These are phyloP conservation scores for Suillus fuscotomentosus DNA, from an alignment of 768 basidiomycete species.

Conservation along the genomic window DNA sequence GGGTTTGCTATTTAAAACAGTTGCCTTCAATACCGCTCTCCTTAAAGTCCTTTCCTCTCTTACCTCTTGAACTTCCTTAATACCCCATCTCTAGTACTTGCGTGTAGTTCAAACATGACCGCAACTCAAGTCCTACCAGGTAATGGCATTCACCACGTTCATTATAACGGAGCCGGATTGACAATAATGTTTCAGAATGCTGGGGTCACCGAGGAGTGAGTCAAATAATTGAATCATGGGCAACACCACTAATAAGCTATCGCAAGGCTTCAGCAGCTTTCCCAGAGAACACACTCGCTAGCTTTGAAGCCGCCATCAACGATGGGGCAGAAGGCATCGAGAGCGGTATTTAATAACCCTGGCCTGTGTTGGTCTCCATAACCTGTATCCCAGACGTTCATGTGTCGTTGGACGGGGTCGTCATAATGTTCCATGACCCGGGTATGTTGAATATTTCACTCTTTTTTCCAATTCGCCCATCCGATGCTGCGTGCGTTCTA, in stretches of 20 bases:
- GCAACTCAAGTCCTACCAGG: conserved; percentile 25
- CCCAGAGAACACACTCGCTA: conserved; percentile 94
- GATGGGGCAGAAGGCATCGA: conserved; percentile 98
- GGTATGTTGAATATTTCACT: conserved; percentile 39
- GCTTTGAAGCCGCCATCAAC: conserved; percentile 91
- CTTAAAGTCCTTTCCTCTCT: background rate
- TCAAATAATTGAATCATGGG: conserved; percentile 44
- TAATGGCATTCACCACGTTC: conserved; percentile 6
- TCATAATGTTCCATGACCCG: conserved; percentile 97
- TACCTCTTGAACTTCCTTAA: background rate
- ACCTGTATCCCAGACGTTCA: conserved; percentile 84
- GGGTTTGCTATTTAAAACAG: conserved; percentile 15
- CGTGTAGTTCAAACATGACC: conserved; percentile 20
- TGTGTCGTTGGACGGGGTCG: conserved; percentile 81
- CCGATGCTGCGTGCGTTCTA: conserved; percentile 18
- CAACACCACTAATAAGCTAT: conserved; percentile 10
- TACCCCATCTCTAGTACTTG: conserved; percentile 4
- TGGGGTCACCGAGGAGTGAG: conserved; percentile 74
- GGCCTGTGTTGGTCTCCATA: conserved; percentile 42
- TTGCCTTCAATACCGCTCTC: background rate
- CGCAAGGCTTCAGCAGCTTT: conserved; percentile 79
- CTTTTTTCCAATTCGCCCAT: conserved; percentile 22
- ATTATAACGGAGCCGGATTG: background rate
- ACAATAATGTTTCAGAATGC: conserved; percentile 51
- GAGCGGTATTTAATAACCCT: conserved; percentile 73